Base-by-base conservation (phyloP, 2,329 filamentous ascomycete species). In the Monilinia laxa region DNA sequence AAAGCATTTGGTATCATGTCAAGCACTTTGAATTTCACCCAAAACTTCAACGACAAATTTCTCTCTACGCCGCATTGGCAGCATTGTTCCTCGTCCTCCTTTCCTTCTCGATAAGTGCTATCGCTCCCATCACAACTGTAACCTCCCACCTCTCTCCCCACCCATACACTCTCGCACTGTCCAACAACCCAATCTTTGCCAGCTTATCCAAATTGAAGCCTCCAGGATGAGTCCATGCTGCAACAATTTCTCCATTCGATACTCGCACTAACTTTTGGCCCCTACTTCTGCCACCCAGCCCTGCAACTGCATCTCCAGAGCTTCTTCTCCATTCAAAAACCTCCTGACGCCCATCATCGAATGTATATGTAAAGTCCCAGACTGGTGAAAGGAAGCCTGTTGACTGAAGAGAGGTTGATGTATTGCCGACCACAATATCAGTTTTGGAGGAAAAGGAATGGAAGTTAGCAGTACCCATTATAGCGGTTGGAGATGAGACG, bases 131-230 rank as follows among this genome's bases (percentile, higher is more conserved):
- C 31, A 60, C 63, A 23, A 42, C 54, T 4, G 63, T 65, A 45
- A 60, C 45, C 7, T 65, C 63, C 63, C 63, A 65, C 25, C 63
- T 65, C 12, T 65, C 63, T 25, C 63, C 63, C 54, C 56, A 60
- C 2, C 63, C 55, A 49, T 51, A 25, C 4, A 12, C 14, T 9
- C 58, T 60, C 45, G 31, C 47, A 38, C 63, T 60, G 14, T 65
- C 63, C 55, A 65, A 35, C 7, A 65, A 23, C 38, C 45, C 63
- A 45, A 65, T 35, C 20, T 65, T 65, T 4, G 55, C 63, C 23
- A 65, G 7, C 16, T 60, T 65, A 16, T 52, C 45, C n/a, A 53
- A 4, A 18, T 31, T 52, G 23, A 10, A n/a, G 2, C 47, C 25
- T 18, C 23, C 25, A 6, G 55, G 47, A 14, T 38, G 25, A 1